These are phyloP conservation scores for Neostapfia colusana DNA, from an alignment of 176 grass and related monocot species.

Conservation along the genomic window DNA sequence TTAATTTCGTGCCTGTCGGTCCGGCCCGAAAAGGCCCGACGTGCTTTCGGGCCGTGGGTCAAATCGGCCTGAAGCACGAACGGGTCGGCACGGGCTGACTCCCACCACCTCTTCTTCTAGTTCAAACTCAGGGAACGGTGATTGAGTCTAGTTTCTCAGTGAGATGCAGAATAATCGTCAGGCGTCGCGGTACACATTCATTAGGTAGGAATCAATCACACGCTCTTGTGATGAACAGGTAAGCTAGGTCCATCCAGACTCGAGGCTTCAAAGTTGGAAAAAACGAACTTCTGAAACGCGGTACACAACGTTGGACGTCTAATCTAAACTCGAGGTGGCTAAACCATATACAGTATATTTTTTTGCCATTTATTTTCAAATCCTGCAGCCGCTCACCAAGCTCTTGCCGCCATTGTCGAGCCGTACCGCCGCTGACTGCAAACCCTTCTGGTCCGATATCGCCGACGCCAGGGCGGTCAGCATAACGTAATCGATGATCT, in stretches of 20 bases:
- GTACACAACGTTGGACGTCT: constrained; percentile 6
- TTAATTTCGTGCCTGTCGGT: too few species aligned
- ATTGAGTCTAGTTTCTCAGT: background rate
- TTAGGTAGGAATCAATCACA: background rate
- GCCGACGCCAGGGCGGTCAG: constrained; percentile 60
- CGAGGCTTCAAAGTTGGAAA: background rate
- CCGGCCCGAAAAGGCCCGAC: too few species aligned
- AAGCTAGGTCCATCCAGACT: background rate
- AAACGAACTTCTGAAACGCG: background rate
- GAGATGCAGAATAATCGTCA: background rate
- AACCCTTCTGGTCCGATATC: constrained; percentile 53
- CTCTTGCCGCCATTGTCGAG: background rate
- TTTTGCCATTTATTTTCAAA: background rate
- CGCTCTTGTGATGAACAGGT: background rate
- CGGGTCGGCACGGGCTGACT: too few species aligned
- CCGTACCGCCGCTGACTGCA: constrained; percentile 9
- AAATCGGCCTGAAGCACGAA: too few species aligned
- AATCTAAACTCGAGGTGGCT: background rate
- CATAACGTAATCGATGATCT: constrained; percentile 87
- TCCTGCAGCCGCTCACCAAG: background rate
- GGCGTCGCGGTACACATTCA: background rate
- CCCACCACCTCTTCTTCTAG: too few species aligned
- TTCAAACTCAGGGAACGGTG: too few species aligned
- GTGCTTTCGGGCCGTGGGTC: too few species aligned
- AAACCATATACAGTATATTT: too few species aligned